These are phyloP conservation scores for Saturnispora galanensis DNA, from an alignment of 805 yeast species.

Conservation along the genomic window DNA sequence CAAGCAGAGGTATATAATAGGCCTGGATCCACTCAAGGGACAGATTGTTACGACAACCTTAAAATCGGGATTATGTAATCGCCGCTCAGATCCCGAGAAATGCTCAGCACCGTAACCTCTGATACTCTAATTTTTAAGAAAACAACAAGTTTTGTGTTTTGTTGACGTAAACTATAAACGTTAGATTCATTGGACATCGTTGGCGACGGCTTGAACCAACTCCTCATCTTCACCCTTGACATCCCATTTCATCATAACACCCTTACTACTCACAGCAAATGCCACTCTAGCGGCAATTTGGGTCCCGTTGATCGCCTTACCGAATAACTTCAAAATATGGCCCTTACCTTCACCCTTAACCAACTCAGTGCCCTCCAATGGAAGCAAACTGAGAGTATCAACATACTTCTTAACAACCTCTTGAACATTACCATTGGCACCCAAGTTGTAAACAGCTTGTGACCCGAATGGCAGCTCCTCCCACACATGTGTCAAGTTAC, in stretches of 20 bases:
- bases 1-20: no score
- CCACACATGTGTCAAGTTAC: conserved; percentile 63
- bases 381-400: conserved; percentile 48
- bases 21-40: no score
- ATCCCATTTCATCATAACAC: conserved; percentile 45
- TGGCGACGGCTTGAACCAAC: conserved; percentile 42
- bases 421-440: conserved; percentile 32
- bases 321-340: conserved; percentile 74
- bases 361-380: conserved; percentile 64
- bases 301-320: conserved; percentile 55
- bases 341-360: conserved; percentile 45
- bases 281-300: conserved; percentile 43
- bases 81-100: no score
- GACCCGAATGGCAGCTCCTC: conserved; percentile 61
- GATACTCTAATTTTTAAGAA: not conserved
- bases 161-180: not conserved
- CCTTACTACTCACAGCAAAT: conserved; percentile 39
- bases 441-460: conserved; percentile 58
- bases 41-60: no score
- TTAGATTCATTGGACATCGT: conserved; percentile 30
- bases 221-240: conserved; percentile 47
- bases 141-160: not conserved
- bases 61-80: no score
- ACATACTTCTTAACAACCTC: conserved; percentile 50
- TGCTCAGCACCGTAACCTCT: not conserved